These are phyloP conservation scores for Striga hermonthica DNA, from an alignment of 305 asterid species.

Conservation along the genomic window DNA sequence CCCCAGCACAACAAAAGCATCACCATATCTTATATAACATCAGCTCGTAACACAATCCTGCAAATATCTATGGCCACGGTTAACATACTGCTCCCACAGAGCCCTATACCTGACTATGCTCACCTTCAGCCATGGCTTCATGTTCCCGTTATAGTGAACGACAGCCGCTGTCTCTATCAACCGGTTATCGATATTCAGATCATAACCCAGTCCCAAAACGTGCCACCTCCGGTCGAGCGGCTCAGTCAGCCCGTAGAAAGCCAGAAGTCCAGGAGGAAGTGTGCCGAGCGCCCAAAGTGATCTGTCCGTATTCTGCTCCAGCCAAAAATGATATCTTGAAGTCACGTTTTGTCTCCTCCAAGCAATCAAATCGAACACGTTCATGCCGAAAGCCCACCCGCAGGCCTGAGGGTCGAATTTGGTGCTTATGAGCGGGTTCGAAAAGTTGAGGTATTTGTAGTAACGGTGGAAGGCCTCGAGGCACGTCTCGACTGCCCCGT, in stretches of 20 bases:
- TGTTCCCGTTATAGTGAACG: conserved; percentile 52
- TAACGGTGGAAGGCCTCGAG: conserved; percentile 54
- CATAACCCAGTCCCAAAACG: conserved; percentile 52
- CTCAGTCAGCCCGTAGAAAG: conserved; percentile 51
- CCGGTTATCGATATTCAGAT: conserved; percentile 39
- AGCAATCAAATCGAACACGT: conserved; percentile 50
- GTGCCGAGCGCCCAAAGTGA: conserved; percentile 54
- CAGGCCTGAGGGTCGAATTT: conserved; percentile 57
- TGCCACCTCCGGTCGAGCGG: conserved; percentile 61
- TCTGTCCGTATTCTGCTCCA: conserved; percentile 37
- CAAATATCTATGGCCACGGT: conserved; percentile 40
- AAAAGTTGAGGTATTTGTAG: conserved; percentile 51
- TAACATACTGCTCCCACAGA: conserved; percentile 47
- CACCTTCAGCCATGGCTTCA: conserved; percentile 59
- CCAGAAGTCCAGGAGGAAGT: conserved; percentile 49
- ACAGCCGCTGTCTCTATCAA: conserved; percentile 51
- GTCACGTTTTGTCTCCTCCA: conserved; percentile 54
- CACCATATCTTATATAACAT: conserved; percentile 18
- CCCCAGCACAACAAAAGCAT: conserved; percentile 23
- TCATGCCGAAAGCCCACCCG: conserved; percentile 64
- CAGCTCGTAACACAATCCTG: conserved; percentile 41
- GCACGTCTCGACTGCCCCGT: conserved; percentile 61
- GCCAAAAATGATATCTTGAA: conserved; percentile 46
- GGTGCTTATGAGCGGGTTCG: conserved; percentile 46
- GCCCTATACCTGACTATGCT: conserved; percentile 45